Base-by-base conservation (phyloP, 495 filamentous ascomycete genomes). In the Cetradonia linearis region DNA sequence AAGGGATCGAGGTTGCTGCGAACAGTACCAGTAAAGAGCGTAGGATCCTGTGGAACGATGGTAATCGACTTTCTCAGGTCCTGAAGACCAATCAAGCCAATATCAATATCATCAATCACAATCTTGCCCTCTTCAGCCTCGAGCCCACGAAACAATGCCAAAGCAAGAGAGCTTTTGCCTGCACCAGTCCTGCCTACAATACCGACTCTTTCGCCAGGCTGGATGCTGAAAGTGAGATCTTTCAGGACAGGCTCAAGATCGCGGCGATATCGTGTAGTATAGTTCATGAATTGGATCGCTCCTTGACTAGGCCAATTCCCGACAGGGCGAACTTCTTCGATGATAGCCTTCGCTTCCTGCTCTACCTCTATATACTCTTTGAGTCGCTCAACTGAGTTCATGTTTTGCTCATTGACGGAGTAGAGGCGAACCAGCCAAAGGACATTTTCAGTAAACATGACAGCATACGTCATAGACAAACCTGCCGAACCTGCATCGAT, bases 311-410 rank as follows among this genome's bases (percentile, higher is more conserved):
- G 94, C 94, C 94, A 99, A 65, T 87, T 81, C 5, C 76, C 69
- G 0, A 84, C 73, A 9, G 94, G 91, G 37, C 88, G 79, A 53
- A 85, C 86, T 47, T 95, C 82, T 37, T 87, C 82, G 50, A 95
- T 83, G 61, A 95, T 77, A 9, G 87, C 76, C 5, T 75, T 76
- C 0, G 94, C 91, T 71, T 99, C 94, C 67, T 96, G 93, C 67
- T 97, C 93, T 4, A 97, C 87, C 33, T 96, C 91, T 13, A 99
- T 81, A 67, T 96, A 99, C 72, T 99, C 93, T 69, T 91, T 89
- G 65, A 99, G 87, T 58, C 94, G 86, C 73, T 99, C 94, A n/a
- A 99, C 91, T 1, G 91, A 92, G 73, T 99, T 99, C 94, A 99
- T 97, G 72, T 95, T 97, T 73, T 97, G 94, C 70, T 99, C 94